Evolutionary conservation across 495 filamentous ascomycete genomes (phyloP).

Genomic region (Neurospora sublineolata): DNA sequence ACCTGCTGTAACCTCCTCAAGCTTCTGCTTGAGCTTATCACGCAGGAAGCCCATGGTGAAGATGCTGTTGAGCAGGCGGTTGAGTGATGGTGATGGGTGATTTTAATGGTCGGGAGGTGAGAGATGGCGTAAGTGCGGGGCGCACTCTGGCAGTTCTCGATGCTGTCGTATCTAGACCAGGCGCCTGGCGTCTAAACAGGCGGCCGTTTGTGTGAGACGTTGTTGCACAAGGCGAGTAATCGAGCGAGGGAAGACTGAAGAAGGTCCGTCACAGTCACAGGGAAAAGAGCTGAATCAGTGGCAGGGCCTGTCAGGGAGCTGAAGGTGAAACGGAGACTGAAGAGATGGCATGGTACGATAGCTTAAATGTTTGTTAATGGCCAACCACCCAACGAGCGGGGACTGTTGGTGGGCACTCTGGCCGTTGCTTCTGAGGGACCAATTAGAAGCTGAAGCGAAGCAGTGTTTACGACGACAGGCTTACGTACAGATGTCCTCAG

Average conservation of each 20-base stretch:
- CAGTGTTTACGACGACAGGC: neutral
- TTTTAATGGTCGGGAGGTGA: neutral
- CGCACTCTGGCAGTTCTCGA: neutral
- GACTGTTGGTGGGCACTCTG: neutral
- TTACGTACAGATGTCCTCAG: neutral
- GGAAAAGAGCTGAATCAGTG: neutral
- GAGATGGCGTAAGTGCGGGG: neutral
- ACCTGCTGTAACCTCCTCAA: neutral
- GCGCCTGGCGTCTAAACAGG: neutral
- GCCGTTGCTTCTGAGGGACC: neutral
- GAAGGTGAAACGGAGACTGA: neutral
- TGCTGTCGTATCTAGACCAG: neutral
- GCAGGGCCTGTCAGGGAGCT: neutral
- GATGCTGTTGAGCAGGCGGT: neutral
- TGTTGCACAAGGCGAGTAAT: neutral
- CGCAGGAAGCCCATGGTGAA: slow-evolving; percentile 10
- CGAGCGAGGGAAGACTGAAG: neutral
- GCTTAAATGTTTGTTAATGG: neutral
- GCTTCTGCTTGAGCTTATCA: slow-evolving; percentile 9
- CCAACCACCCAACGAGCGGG: neutral
- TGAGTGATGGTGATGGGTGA: neutral
- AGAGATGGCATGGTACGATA: neutral
- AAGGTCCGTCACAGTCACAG: neutral
- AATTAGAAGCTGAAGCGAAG: neutral
- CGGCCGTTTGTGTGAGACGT: neutral